Evolutionary conservation across 805 yeast species (phyloP), one percentile per base, ranked within the genome.

Genomic region (Metschnikowia picachoensis): DNA sequence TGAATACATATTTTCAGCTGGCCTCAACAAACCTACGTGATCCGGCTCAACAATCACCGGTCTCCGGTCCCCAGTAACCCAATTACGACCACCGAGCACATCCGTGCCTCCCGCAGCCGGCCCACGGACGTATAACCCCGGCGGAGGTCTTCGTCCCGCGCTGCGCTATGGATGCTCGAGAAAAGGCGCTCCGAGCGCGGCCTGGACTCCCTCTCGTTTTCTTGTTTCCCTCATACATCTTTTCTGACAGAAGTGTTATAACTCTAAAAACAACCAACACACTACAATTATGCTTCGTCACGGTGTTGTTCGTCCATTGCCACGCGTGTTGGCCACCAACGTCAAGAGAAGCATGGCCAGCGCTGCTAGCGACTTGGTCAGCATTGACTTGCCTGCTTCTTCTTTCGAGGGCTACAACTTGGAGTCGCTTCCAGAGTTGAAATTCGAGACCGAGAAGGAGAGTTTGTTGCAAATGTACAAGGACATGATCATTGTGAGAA

Each of bases 401-500:
- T 83, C 96, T 8, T 94, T 89, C 65, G 94, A 87, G 70, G 85
- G 89, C 44, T 94, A 90, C 77, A 74, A 84, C 71, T 66, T 94
- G 56, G 83, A 78, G 25, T 76, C 77, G 20, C 61, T 60, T 29
- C 97, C 97, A 44, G 78, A 78, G 41, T 73, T 86, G 61, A 70
- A 74, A 43, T 85, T 86, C 66, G 84, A 83, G 70, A 85, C 96
- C 47, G 83, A 87, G 60, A 90, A 89, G 78, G 77, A 79, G 42
- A 78, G 83, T 46, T 72, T 94, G 60, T 75, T 94, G 62, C 82
- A 90, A 65, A 89, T 94, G 97, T 94, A 91, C 82, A 87, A 89
- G 74, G 96, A 92, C 67, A 91, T 94, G 98, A 82, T 85, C 57
- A 72, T 85, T 57, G 83, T 92, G 66, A 84, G 96, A 79, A 87